Conservation (phyloP, 495 filamentous ascomycete genomes). For the Durotheca rogersii region DNA sequence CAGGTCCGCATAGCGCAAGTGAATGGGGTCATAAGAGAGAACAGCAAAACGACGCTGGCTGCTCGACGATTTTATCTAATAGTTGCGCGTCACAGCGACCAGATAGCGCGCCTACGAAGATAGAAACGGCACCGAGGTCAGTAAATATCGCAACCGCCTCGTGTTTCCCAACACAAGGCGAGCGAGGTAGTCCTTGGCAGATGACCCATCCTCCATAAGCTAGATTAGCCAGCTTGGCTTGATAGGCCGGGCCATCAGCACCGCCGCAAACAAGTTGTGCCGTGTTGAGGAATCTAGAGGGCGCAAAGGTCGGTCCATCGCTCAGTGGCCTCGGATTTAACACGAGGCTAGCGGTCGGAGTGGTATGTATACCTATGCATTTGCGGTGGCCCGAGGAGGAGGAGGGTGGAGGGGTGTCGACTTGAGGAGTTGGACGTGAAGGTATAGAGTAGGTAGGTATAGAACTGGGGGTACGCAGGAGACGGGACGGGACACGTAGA, state of each 20-base stretch:
- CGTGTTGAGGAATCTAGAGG: too few species aligned
- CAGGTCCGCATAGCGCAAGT: slow-evolving; percentile 3
- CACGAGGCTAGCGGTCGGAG: too few species aligned
- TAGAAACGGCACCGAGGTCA: not conserved
- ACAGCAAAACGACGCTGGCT: slow-evolving; percentile 20
- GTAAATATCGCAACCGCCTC: slow-evolving; percentile 12
- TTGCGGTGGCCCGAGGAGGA: too few species aligned
- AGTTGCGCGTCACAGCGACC: not conserved
- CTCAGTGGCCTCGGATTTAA: too few species aligned
- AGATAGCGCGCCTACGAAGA: not conserved
- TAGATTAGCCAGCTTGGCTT: not conserved
- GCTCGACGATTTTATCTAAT: slow-evolving; percentile 3
- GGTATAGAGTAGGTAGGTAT: too few species aligned
- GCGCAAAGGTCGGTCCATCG: too few species aligned
- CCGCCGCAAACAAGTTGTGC: not conserved
- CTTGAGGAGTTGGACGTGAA: too few species aligned
- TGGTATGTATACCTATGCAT: too few species aligned
- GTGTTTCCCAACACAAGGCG: slow-evolving; percentile 14
- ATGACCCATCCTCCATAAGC: not conserved
- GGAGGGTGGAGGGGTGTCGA: too few species aligned
- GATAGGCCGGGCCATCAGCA: not conserved
- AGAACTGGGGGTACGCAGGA: too few species aligned
- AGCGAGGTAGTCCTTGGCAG: slow-evolving; percentile 2
- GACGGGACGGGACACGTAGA: too few species aligned
- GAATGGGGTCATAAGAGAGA: too few species aligned